These are phyloP conservation scores for Toxoplasma gondii DNA, from an alignment of 169 alveolate genomes.

Conservation along the genomic window DNA sequence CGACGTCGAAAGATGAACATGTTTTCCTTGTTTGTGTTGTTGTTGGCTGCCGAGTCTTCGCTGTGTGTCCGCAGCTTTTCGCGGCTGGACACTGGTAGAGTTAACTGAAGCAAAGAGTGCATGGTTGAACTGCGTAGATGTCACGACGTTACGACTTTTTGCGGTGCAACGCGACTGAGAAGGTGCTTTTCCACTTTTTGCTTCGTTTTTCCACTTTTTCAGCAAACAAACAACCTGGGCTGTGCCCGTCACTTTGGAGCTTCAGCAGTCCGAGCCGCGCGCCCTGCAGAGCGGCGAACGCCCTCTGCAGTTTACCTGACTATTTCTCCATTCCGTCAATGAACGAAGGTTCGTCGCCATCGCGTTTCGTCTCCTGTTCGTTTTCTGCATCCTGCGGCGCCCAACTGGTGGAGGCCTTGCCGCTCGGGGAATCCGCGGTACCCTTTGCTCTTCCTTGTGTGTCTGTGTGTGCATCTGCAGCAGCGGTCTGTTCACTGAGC, in stretches of 20 bases:
- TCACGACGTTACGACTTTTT: too few relatives aligned
- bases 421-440: too few relatives aligned
- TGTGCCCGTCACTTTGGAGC: slow-evolving; percentile 33
- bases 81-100: not conserved
- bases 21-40: too few relatives aligned
- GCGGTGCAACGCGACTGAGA: too few relatives aligned
- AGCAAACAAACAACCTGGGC: slow-evolving; percentile 26
- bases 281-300: slow-evolving; percentile 2
- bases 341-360: not conserved
- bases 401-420: too few relatives aligned
- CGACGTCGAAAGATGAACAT: too few relatives aligned
- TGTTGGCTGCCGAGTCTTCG: not conserved
- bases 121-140: not conserved
- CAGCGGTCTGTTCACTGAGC: too few relatives aligned
- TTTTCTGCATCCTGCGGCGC: too few relatives aligned
- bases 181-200: too few relatives aligned
- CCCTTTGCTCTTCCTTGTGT: too few relatives aligned
- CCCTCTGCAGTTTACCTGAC: not conserved
- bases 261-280: not conserved
- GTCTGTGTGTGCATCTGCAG: too few relatives aligned
- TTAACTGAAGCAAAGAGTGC: not conserved
- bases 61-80: not conserved
- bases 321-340: not conserved
- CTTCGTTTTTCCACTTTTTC: not conserved
- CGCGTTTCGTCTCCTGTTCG: not conserved